A percentile compares a stretch with the other conserved stretches of the same genome.
Conservation (phyloP, 805 yeast species). For the Saccharomycopsis selenospora region DNA sequence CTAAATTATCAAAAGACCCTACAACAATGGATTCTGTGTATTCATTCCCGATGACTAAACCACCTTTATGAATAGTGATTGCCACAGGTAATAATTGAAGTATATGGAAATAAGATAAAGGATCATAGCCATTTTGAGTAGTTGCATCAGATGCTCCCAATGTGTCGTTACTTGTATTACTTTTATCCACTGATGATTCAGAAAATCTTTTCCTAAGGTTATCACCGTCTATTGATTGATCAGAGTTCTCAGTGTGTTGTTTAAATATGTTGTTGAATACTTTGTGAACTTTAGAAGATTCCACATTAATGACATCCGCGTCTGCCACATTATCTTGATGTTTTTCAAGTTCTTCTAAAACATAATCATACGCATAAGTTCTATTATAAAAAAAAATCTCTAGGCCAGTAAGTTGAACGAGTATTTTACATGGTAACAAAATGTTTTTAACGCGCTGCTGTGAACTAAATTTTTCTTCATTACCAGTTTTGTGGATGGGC, state of each 20-base stretch:
- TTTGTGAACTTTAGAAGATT: not conserved
- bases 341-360: slow-evolving; percentile 36
- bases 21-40: slow-evolving; percentile 69
- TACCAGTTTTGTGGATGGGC: slow-evolving; percentile 15
- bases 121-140: slow-evolving; percentile 24
- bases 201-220: slow-evolving; percentile 12
- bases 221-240: slow-evolving; percentile 4
- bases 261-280: not conserved
- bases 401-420: slow-evolving; percentile 61
- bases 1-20: slow-evolving; percentile 46
- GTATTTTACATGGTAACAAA: slow-evolving; percentile 48
- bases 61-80: slow-evolving; percentile 53
- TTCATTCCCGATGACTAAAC: slow-evolving; percentile 73
- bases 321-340: slow-evolving; percentile 11
- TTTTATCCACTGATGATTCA: slow-evolving; percentile 15
- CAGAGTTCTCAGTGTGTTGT: slow-evolving; percentile 18
- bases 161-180: slow-evolving; percentile 15
- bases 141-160: slow-evolving; percentile 20
- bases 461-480: slow-evolving; percentile 1
- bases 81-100: slow-evolving; percentile 51
- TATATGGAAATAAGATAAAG: not conserved
- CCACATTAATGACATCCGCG: slow-evolving; percentile 11
- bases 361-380: slow-evolving; percentile 64
- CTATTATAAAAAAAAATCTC: slow-evolving; percentile 82
- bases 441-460: slow-evolving; percentile 32